These are phyloP conservation scores for Beverwykella pulmonaria DNA, from an alignment of 495 filamentous ascomycete species.

Conservation along the genomic window DNA sequence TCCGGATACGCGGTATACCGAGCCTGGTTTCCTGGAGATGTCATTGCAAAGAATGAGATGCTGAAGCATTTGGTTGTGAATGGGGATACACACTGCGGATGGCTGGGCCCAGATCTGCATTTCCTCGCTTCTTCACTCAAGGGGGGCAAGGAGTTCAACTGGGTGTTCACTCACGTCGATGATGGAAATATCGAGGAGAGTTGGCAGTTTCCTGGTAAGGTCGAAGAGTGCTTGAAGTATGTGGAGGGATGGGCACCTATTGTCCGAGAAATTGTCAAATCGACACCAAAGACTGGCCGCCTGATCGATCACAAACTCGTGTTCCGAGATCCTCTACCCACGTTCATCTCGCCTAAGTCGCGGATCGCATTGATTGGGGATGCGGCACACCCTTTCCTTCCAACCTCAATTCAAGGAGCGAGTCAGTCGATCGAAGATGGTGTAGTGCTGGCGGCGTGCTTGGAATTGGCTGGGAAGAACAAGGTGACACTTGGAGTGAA, in stretches of 20 bases:
- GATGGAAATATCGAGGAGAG: slow-evolving; percentile 42
- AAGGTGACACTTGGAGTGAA: slow-evolving; percentile 32
- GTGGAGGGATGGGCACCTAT: slow-evolving; percentile 43
- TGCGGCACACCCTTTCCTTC: slow-evolving; percentile 46
- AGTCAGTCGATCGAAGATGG: slow-evolving; percentile 48
- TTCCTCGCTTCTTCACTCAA: slow-evolving; percentile 43
- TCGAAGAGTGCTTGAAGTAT: slow-evolving; percentile 40
- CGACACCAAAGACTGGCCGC: slow-evolving; percentile 41
- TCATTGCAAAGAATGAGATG: slow-evolving; percentile 36
- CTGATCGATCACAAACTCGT: slow-evolving; percentile 46
- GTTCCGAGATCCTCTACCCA: slow-evolving; percentile 45
- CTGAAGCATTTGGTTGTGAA: slow-evolving; percentile 37
- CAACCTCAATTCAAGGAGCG: slow-evolving; percentile 45
- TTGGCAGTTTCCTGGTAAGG: slow-evolving; percentile 40
- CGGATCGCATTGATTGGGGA: slow-evolving; percentile 45
- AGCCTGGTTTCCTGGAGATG: slow-evolving; percentile 37
- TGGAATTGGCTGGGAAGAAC: slow-evolving; percentile 38
- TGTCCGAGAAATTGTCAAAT: slow-evolving; percentile 40
- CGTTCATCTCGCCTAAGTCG: slow-evolving; percentile 40
- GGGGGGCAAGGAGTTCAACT: slow-evolving; percentile 42
- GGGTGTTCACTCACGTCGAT: slow-evolving; percentile 47
- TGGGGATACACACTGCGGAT: slow-evolving; percentile 42
- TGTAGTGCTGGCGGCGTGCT: slow-evolving; percentile 41
- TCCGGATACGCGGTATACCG: slow-evolving; percentile 62
- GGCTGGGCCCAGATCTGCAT: slow-evolving; percentile 45